phyloP scores from a whole-genome alignment of 768 basidiomycete genomes.

The Suillus decipiens region DNA sequence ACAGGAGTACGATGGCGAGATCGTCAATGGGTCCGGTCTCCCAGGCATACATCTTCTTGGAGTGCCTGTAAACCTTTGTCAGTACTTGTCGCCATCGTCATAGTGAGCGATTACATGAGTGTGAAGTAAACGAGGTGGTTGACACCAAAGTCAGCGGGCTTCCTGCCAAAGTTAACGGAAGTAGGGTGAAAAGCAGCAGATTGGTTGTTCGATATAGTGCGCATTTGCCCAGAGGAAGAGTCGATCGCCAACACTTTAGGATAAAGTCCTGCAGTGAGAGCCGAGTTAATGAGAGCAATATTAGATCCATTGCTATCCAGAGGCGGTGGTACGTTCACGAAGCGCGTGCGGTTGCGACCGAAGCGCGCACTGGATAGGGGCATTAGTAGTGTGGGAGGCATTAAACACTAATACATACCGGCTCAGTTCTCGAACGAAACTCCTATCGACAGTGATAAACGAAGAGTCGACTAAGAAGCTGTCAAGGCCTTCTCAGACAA shows the following conservation, averaged over 20 bases:
- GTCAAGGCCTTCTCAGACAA: slow-evolving; percentile 10
- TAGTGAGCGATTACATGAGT: slow-evolving; percentile 59
- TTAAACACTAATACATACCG: slow-evolving; percentile 40
- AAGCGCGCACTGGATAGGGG: slow-evolving; percentile 60
- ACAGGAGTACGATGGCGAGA: slow-evolving; percentile 75
- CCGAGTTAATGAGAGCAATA: slow-evolving; percentile 69
- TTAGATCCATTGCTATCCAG: slow-evolving; percentile 72
- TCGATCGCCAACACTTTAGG: slow-evolving; percentile 88
- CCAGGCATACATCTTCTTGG: slow-evolving; percentile 91
- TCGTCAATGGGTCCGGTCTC: slow-evolving; percentile 91
- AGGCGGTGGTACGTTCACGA: slow-evolving; percentile 72
- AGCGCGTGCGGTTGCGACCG: slow-evolving; percentile 71
- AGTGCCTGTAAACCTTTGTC: slow-evolving; percentile 61
- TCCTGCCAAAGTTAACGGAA: slow-evolving; percentile 83
- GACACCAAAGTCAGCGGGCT: slow-evolving; percentile 66
- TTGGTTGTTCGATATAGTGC: slow-evolving; percentile 83
- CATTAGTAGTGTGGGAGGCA: background rate
- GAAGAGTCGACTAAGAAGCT: slow-evolving; percentile 89
- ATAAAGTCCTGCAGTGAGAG: slow-evolving; percentile 84
- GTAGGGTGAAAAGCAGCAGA: slow-evolving; percentile 82
- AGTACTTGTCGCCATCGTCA: slow-evolving; percentile 9
- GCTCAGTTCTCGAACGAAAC: slow-evolving; percentile 69
- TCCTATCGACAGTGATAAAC: slow-evolving; percentile 71
- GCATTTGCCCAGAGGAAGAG: slow-evolving; percentile 56
- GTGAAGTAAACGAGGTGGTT: slow-evolving; percentile 86